Evolutionary conservation across 108 stramenopile genomes (phyloP), one percentile per base, ranked within the genome.

Genomic region (Skeletonema grethae): DNA sequence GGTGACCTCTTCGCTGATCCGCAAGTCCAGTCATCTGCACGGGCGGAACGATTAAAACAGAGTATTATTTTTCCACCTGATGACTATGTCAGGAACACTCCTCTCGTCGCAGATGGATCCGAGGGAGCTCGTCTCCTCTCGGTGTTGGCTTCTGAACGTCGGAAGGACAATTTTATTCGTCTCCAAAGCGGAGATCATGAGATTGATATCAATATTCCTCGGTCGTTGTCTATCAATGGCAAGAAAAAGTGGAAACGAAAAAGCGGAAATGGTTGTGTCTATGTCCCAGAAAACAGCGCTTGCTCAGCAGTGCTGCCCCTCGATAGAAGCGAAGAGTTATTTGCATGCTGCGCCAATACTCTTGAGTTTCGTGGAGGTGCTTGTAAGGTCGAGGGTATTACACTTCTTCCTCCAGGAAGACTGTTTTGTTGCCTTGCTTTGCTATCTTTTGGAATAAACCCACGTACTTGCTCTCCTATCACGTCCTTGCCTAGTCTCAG

Each of bases 41-140:
- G 12, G 31, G 56, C 9, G 12, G 65, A 69, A 25, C 65, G 39
- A 36, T 12, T 36, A 16, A 60, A 34, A 11, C 79, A 80, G 32
- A 55, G 25, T 31, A 57, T 80, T 10, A 39, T 20, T 6, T 80
- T 80, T 43, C 22, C 28, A 15, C 4, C 32, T 16, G 30, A 59
- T 31, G 41, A 59, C 20, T 20, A 29, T 15, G 36, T 5, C 38
- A n/a, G 28, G 20, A 4, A 59, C 6, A 65, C 62, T 20, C 87
- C 90, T 57, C 75, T 94, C 2, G 66, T 90, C 25, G 24, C 76
- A 13, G 83, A 88, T 66, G 81, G 83, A n/a, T 89, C 91, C 0
- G 93, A 95, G 71, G 90, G 87, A 11, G 90, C 89, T 43, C 65
- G 89, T 58, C 12, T 95, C 15, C 56, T 92, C 66, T 68, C 76